Conservation (phyloP, 495 filamentous ascomycete species). For the Extremus antarcticus region DNA sequence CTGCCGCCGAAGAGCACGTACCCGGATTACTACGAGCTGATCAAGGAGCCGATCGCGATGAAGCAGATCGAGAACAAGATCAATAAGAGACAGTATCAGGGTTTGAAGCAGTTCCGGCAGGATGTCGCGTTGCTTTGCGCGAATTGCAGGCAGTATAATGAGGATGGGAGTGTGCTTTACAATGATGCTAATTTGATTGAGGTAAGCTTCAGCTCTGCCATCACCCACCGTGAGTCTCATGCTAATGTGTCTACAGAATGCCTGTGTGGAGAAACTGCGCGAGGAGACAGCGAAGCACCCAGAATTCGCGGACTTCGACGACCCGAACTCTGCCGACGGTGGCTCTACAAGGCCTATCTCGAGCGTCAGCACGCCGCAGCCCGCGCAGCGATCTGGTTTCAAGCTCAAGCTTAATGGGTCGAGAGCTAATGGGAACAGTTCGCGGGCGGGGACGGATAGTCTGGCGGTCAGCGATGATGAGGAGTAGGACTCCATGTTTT, state of each 20-base stretch:
- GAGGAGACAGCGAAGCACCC: slow-evolving; percentile 61
- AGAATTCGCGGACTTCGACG: slow-evolving; percentile 62
- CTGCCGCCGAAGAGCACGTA: slow-evolving; percentile 78
- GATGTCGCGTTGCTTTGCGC: slow-evolving; percentile 76
- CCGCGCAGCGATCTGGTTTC: slow-evolving; percentile 18
- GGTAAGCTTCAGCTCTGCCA: slow-evolving; percentile 45
- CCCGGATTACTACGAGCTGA: slow-evolving; percentile 88
- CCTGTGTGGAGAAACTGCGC: slow-evolving; percentile 54
- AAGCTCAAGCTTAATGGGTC: slow-evolving; percentile 19
- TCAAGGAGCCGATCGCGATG: slow-evolving; percentile 84
- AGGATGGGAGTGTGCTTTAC: slow-evolving; percentile 83
- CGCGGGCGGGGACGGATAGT: slow-evolving; percentile 12
- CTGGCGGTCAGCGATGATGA: slow-evolving; percentile 17
- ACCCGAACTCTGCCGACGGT: slow-evolving; percentile 45
- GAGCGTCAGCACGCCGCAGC: slow-evolving; percentile 54
- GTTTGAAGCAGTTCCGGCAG: slow-evolving; percentile 62
- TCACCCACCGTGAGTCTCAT: background rate
- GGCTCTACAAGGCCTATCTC: slow-evolving; percentile 55
- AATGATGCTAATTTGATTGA: slow-evolving; percentile 88
- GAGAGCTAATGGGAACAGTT: slow-evolving; percentile 5
- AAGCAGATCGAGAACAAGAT: slow-evolving; percentile 87
- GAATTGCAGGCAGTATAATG: slow-evolving; percentile 92
- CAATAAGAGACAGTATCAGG: slow-evolving; percentile 83
- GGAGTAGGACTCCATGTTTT: too few species aligned
- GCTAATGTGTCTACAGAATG: slow-evolving; percentile 38